Evolutionary conservation across 2,329 filamentous ascomycete species (phyloP).

Genomic region (Neopestalotiopsis clavispora): DNA sequence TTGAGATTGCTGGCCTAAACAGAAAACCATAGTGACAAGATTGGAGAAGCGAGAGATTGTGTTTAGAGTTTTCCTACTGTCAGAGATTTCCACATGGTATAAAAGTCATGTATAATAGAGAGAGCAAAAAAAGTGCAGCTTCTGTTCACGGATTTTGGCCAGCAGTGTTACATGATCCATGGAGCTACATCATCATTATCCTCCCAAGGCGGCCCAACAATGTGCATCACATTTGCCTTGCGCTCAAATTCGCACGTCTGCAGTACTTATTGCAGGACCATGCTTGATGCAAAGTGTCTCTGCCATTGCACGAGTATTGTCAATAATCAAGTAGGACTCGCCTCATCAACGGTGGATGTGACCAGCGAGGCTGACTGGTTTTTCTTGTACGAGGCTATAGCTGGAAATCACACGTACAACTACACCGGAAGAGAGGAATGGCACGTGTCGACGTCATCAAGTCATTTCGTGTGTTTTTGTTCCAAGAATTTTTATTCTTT

Average conservation of each 20-base stretch:
- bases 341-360: neutral
- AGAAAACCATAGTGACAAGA: no score
- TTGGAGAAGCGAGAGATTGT: no score
- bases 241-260: neutral
- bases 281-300: neutral
- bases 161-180: neutral
- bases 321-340: neutral
- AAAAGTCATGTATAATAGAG: no score
- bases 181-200: no score
- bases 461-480: neutral
- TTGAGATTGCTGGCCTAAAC: no score
- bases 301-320: neutral
- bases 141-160: neutral
- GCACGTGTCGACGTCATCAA: neutral
- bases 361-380: neutral
- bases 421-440: neutral
- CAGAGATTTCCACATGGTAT: no score
- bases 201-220: neutral
- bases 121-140: neutral
- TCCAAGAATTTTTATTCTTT: neutral
- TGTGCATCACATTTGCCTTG: neutral
- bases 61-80: no score
- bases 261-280: neutral
- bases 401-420: neutral
- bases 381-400: neutral